Percentiles rank a stretch among this genome's conserved stretches.
phyloP scores from a whole-genome alignment of 495 filamentous ascomycete species.

The Tuber magnatum region DNA sequence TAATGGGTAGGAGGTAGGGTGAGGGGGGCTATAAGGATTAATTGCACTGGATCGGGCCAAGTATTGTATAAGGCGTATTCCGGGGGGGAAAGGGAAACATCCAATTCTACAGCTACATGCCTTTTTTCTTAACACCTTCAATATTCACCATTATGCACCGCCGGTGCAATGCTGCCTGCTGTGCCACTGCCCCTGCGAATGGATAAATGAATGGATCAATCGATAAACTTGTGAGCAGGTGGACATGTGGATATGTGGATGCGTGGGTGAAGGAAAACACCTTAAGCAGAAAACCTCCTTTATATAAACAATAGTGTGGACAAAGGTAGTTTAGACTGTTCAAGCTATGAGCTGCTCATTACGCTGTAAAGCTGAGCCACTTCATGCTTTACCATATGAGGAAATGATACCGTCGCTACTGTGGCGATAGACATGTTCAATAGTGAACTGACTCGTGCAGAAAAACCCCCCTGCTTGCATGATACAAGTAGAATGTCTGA shows the following conservation, averaged over 20 bases:
- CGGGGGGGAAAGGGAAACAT: neutral
- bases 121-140: neutral
- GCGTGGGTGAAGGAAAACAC: neutral
- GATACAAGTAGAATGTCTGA: neutral
- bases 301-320: neutral
- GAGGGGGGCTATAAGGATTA: neutral
- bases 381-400: neutral
- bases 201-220: neutral
- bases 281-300: neutral
- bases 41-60: neutral
- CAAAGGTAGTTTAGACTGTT: neutral
- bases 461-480: neutral
- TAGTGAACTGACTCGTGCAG: neutral
- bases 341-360: neutral
- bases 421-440: neutral
- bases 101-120: neutral
- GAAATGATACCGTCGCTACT: neutral
- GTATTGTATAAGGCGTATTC: neutral
- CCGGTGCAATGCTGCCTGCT: neutral
- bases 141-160: no score
- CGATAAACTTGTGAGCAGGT: neutral
- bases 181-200: neutral
- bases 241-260: neutral
- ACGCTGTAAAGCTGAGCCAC: neutral
- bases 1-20: neutral